These are phyloP conservation scores for Fraxinus anomala DNA, from an alignment of 257 asterid genomes.

Conservation along the genomic window DNA sequence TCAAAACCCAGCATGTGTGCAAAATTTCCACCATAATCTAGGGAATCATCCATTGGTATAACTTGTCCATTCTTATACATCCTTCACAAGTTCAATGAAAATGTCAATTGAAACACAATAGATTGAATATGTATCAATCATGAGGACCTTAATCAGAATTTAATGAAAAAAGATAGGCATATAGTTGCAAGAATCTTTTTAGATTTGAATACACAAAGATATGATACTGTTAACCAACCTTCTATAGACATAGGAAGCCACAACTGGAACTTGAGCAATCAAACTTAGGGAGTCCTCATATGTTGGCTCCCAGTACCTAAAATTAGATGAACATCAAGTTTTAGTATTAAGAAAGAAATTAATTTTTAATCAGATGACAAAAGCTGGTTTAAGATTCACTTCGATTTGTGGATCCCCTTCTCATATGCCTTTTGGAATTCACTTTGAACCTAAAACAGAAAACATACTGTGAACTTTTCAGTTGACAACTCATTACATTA, in stretches of 20 bases:
- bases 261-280: constrained; percentile 92
- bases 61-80: constrained; percentile 80
- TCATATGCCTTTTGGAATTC: constrained; percentile 99
- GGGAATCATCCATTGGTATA: constrained; percentile 73
- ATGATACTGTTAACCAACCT: constrained; percentile 56
- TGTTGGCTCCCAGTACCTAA: constrained; percentile 97
- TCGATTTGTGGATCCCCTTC: constrained; percentile 93
- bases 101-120: constrained; percentile 25
- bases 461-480: constrained; percentile 30
- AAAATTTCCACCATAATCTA: constrained; percentile 93
- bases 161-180: neutral
- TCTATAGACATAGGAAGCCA: constrained; percentile 91
- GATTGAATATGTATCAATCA: neutral
- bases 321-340: constrained; percentile 28
- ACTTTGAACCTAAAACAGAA: constrained; percentile 73
- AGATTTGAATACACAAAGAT: constrained; percentile 21
- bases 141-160: neutral
- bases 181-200: constrained; percentile 1
- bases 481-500: constrained; percentile 21
- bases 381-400: constrained; percentile 52
- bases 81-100: constrained; percentile 55
- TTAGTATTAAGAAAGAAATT: constrained; percentile 21
- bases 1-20: constrained; percentile 96
- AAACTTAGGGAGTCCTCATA: constrained; percentile 91
- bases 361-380: constrained; percentile 12